Percentiles rank a stretch among this genome's conserved stretches.
Conservation (phyloP, 495 filamentous ascomycete genomes). For the Penicillium goetzii region DNA sequence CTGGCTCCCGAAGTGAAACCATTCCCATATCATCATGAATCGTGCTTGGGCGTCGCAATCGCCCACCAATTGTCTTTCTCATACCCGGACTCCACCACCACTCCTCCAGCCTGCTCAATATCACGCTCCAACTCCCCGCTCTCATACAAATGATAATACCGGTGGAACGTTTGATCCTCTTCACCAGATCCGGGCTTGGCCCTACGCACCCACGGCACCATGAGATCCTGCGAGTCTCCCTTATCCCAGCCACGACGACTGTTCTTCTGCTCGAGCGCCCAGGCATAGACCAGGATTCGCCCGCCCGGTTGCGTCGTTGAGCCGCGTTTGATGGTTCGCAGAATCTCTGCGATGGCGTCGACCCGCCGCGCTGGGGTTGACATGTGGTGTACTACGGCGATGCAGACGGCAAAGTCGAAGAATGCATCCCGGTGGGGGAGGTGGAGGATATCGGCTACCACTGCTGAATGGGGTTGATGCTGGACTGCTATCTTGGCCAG, state of each 20-base stretch:
- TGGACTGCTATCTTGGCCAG: constrained; percentile 72
- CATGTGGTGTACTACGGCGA: constrained; percentile 94
- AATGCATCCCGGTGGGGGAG: constrained; percentile 67
- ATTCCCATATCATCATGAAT: constrained; percentile 14
- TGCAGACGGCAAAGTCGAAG: constrained; percentile 94
- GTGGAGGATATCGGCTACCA: constrained; percentile 72
- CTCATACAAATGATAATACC: constrained; percentile 94
- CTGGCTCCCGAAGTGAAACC: constrained; percentile 40
- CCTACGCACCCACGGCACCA: constrained; percentile 93
- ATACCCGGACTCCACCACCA: constrained; percentile 80
- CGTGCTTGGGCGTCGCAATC: constrained; percentile 51
- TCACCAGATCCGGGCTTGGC: constrained; percentile 22
- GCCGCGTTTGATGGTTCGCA: constrained; percentile 63
- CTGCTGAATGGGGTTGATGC: constrained; percentile 63
- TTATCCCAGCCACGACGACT: constrained; percentile 93
- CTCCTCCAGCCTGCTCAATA: constrained; percentile 72
- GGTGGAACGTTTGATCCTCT: constrained; percentile 62
- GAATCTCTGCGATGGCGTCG: constrained; percentile 70
- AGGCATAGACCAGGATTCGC: constrained; percentile 85
- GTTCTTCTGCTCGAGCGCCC: constrained; percentile 90
- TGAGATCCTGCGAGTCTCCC: constrained; percentile 83
- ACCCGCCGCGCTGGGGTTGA: constrained; percentile 78
- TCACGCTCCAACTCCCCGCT: constrained; percentile 86
- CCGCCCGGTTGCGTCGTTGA: constrained; percentile 50
- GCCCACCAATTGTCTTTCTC: constrained; percentile 99